phyloP scores from a whole-genome alignment of 2,329 filamentous ascomycete species.

The Colletotrichum sp. region DNA sequence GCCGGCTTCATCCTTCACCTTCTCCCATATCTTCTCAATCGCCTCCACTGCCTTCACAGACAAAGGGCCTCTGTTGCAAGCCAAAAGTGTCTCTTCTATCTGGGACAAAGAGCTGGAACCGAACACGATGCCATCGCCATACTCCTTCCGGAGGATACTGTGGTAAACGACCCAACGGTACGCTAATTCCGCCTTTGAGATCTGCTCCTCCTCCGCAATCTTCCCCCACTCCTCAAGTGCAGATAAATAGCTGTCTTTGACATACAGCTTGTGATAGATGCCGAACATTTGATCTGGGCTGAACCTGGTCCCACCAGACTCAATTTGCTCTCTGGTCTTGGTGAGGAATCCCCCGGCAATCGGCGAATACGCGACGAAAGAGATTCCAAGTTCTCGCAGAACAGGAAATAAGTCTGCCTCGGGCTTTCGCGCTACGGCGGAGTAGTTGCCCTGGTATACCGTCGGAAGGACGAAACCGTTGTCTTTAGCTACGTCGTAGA shows the following conservation, averaged over 20 bases:
- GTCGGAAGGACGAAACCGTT: background rate
- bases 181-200: background rate
- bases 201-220: background rate
- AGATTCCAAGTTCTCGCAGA: background rate
- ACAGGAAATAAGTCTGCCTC: background rate
- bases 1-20: background rate
- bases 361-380: background rate
- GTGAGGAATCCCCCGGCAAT: background rate
- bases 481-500: background rate
- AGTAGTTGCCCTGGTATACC: background rate
- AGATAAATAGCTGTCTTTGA: background rate
- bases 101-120: background rate
- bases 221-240: background rate
- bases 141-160: background rate
- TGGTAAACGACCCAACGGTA: background rate
- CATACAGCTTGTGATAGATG: background rate
- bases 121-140: background rate
- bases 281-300: background rate
- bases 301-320: background rate
- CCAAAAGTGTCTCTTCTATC: background rate
- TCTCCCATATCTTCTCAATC: background rate
- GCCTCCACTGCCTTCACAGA: background rate
- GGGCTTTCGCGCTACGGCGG: background rate
- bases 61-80: background rate
- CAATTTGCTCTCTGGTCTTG: background rate